Evolutionary conservation across 306 rosid genomes (phyloP), one percentile per base, ranked within the genome.

Genomic region (Purshia tridentata): DNA sequence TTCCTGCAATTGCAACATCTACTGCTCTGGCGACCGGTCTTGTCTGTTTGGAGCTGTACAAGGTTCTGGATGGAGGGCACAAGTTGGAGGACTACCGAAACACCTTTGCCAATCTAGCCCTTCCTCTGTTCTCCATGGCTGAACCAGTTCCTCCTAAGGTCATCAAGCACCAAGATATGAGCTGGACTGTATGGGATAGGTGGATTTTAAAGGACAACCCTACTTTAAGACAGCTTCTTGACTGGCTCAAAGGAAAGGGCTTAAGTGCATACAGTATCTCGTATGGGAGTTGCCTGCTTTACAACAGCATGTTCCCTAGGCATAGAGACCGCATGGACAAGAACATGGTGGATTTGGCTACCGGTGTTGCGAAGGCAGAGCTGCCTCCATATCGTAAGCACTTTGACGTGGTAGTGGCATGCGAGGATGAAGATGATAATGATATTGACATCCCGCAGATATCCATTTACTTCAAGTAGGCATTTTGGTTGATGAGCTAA

Each of bases 131-230:
- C 67, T 80, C 83, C 48, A 80, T 79, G 63, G 83, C 83, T 9
- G 76, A 80, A 41, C 83, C 80, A 3, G 83, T 80, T 16, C 83
- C 83, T 46, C 83, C 83, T n/a, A 80, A 80, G 48, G 76, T 75
- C 63, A 69, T 80, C 41, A 63, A 73, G 78, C 83, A 79, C 65
- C 64, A 70, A 46, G 80, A 70, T 40, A 52, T 75, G 80, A 69
- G 54, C 53, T 80, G 83, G 83, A 80, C 80, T 4, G 83, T 80
- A 8, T 80, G 83, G 83, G 83, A 80, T 40, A 69, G 83, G 47
- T 80, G 83, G 83, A 70, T 69, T 63, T 16, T 75, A 42, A 80
- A 42, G 56, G 73, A 63, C 67, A 60, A 75, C 61, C 83, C 80
- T 14, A 75, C 83, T 51, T 37, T 79, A 22, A 74, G 53, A 13